Percentiles rank a stretch among this genome's conserved stretches.
Evolutionary conservation across 2,329 filamentous ascomycete species (phyloP).

Genomic region (Fusarium pseudograminearum): DNA sequence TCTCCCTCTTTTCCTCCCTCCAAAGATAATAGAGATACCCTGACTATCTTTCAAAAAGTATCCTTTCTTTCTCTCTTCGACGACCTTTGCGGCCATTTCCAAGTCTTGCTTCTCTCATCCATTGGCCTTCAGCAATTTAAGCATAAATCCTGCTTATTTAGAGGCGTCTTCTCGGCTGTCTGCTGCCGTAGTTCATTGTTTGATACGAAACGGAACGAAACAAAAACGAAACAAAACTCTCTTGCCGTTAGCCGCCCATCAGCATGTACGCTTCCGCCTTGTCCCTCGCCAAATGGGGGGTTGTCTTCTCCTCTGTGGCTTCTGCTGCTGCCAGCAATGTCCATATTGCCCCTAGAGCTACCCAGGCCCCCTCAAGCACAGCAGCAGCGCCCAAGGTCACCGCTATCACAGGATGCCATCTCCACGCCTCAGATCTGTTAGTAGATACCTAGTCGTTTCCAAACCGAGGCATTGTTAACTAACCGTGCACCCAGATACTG

Average conservation of each 20-base stretch:
- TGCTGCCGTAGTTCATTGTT: slow-evolving; percentile 2
- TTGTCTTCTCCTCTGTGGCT: slow-evolving; percentile 30
- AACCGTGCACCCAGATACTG: slow-evolving; percentile 55
- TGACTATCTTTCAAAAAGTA: not conserved
- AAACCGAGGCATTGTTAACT: not conserved
- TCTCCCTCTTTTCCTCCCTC: slow-evolving; percentile 9
- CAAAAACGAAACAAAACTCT: not conserved
- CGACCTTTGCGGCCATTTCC: slow-evolving; percentile 27
- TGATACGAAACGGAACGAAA: slow-evolving; percentile 1
- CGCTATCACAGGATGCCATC: slow-evolving; percentile 57
- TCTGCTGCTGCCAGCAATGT: slow-evolving; percentile 25
- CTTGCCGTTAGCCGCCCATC: slow-evolving; percentile 5
- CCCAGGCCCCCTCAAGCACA: slow-evolving; percentile 47
- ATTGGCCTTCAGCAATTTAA: slow-evolving; percentile 19
- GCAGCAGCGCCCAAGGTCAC: slow-evolving; percentile 48
- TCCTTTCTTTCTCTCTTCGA: not conserved
- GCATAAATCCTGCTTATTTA: slow-evolving; percentile 21
- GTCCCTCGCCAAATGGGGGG: slow-evolving; percentile 36
- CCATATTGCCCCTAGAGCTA: slow-evolving; percentile 49
- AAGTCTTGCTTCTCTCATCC: not conserved
- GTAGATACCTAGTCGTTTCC: slow-evolving; percentile 27
- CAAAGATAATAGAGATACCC: not conserved
- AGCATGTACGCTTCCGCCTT: slow-evolving; percentile 35
- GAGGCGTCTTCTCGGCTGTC: slow-evolving; percentile 12
- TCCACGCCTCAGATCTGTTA: slow-evolving; percentile 57